phyloP scores from a whole-genome alignment of 805 yeast genomes.

The Kurtzmaniella fragi region DNA sequence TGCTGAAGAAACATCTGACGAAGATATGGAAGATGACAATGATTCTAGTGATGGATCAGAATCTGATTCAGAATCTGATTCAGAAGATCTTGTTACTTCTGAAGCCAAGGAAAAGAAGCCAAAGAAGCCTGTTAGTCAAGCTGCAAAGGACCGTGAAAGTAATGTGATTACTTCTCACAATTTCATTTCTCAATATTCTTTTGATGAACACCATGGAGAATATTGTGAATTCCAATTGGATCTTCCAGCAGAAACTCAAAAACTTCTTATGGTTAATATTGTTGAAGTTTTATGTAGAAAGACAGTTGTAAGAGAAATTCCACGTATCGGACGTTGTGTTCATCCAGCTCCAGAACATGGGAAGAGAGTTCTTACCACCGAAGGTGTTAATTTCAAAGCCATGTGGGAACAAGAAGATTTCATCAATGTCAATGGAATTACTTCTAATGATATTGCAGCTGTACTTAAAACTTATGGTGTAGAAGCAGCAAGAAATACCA shows the following conservation, averaged over 20 bases:
- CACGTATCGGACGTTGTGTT: conserved; percentile 87
- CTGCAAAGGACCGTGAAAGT: conserved; percentile 80
- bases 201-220: conserved; percentile 81
- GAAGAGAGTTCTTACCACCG: conserved; percentile 80
- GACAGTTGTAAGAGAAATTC: conserved; percentile 89
- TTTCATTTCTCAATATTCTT: conserved; percentile 74
- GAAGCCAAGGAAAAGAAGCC: conserved; percentile 14
- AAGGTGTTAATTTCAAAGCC: conserved; percentile 95
- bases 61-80: conserved; percentile 32
- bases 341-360: conserved; percentile 63
- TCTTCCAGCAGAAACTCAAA: conserved; percentile 80
- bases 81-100: conserved; percentile 16
- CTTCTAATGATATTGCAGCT: conserved; percentile 89
- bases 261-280: conserved; percentile 94
- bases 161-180: conserved; percentile 72
- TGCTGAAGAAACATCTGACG: conserved; percentile 76
- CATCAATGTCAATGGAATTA: conserved; percentile 81
- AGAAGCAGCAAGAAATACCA: conserved; percentile 97
- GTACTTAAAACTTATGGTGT: conserved; percentile 93
- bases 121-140: conserved; percentile 37
- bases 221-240: conserved; percentile 93
- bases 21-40: conserved; percentile 44
- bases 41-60: conserved; percentile 30
- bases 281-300: conserved; percentile 87
- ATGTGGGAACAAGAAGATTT: conserved; percentile 98